Conservation (phyloP, 2,329 filamentous ascomycete species). For the Stagonosporopsis tanaceti region DNA sequence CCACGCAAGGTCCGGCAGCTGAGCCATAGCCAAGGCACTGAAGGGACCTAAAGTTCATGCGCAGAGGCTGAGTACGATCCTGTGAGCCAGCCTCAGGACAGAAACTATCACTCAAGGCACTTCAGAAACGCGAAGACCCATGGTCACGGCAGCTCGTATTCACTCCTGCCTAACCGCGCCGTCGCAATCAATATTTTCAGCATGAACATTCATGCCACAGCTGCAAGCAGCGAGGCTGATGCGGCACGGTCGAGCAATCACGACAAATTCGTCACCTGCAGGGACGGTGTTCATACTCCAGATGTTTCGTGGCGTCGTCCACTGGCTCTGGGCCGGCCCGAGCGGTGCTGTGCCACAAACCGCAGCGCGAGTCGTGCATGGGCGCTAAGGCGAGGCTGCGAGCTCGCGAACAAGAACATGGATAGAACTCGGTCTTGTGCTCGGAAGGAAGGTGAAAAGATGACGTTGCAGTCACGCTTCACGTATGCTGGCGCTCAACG, state of each 20-base stretch:
- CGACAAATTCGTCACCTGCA: neutral
- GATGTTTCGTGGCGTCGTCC: conserved; percentile 8
- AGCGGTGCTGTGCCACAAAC: conserved; percentile 12
- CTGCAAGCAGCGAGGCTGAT: conserved; percentile 17
- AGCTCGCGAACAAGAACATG: neutral
- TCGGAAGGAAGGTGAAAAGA: no score
- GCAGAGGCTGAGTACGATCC: conserved; percentile 1
- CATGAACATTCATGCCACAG: neutral
- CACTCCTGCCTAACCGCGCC: neutral
- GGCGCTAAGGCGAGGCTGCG: neutral
- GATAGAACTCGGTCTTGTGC: neutral
- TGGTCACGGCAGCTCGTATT: neutral
- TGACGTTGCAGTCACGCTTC: neutral
- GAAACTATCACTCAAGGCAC: neutral
- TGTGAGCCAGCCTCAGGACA: neutral
- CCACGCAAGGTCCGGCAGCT: neutral
- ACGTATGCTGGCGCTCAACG: neutral
- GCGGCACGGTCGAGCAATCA: conserved; percentile 12
- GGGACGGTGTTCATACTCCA: neutral
- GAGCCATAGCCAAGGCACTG: neutral
- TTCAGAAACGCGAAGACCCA: neutral
- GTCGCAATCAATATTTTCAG: neutral
- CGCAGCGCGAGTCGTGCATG: conserved; percentile 5
- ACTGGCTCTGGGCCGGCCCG: conserved; percentile 6
- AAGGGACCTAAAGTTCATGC: neutral